A percentile compares a stretch with the other conserved stretches of the same genome.
Evolutionary conservation across 2,329 filamentous ascomycete genomes (phyloP).

Genomic region (Venturia nashicola): DNA sequence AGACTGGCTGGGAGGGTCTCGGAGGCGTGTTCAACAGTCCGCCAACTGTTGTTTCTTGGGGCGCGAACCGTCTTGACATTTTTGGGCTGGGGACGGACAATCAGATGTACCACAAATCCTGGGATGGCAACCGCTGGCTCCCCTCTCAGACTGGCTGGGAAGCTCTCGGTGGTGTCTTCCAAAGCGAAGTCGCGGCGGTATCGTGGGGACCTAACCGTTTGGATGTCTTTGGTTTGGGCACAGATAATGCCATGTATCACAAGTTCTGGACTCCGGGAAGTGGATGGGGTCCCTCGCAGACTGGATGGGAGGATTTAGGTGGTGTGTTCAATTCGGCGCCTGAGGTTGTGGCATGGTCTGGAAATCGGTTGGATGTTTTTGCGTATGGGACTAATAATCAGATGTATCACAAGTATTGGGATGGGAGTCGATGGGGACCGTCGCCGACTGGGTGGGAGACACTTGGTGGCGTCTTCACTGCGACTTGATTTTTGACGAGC

Average conservation of each 20-base stretch:
- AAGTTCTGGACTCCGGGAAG: constrained; percentile 15
- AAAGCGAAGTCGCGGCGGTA: background rate
- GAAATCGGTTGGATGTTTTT: constrained; percentile 17
- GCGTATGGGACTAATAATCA: constrained; percentile 12
- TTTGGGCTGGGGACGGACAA: background rate
- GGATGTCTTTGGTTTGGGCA: constrained; percentile 16
- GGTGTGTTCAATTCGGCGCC: constrained; percentile 17
- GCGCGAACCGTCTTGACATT: background rate
- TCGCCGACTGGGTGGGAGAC: background rate
- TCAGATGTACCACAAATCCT: constrained; percentile 1
- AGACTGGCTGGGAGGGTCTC: background rate
- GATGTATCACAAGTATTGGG: constrained; percentile 10
- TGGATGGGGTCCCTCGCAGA: background rate
- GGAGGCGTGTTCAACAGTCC: background rate
- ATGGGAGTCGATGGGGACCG: background rate
- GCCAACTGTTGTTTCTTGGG: background rate
- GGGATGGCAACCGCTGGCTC: constrained; percentile 10
- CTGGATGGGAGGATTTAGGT: constrained; percentile 17
- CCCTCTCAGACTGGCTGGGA: constrained; percentile 7
- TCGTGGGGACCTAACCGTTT: constrained; percentile 11
- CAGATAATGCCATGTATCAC: constrained; percentile 19
- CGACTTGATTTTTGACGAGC: background rate
- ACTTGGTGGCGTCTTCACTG: background rate
- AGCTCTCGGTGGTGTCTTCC: constrained; percentile 3
- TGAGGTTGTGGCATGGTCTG: constrained; percentile 15